Percentiles rank a stretch among this genome's conserved stretches.
phyloP scores from a whole-genome alignment of 2,329 filamentous ascomycete species.

The Ophiocordyceps camponoti-saundersi region DNA sequence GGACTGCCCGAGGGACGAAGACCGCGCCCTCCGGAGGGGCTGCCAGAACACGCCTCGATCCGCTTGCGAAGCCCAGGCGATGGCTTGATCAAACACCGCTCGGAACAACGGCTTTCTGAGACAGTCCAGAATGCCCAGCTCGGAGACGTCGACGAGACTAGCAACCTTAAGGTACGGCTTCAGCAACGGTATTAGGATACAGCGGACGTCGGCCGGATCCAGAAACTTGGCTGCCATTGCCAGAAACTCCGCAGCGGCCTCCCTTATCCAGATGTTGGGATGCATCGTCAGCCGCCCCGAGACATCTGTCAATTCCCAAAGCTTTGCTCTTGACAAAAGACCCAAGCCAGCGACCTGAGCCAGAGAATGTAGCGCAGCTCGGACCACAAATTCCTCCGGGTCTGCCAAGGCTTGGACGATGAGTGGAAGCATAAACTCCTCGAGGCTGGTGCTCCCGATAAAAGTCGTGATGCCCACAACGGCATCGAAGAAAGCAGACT shows the following conservation, averaged over 20 bases:
- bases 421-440: constrained; percentile 87
- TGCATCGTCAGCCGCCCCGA: constrained; percentile 79
- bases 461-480: constrained; percentile 87
- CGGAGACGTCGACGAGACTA: constrained; percentile 48
- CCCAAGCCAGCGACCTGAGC: constrained; percentile 79
- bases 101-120: constrained; percentile 70
- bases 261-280: constrained; percentile 87
- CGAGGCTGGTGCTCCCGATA: constrained; percentile 72
- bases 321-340: constrained; percentile 66
- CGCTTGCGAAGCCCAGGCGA: constrained; percentile 69
- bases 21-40: constrained; percentile 48
- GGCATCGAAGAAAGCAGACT: constrained; percentile 91
- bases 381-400: constrained; percentile 83
- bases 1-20: constrained; percentile 45
- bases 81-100: constrained; percentile 66
- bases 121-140: constrained; percentile 60
- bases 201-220: constrained; percentile 64
- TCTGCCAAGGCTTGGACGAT: constrained; percentile 94
- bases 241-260: constrained; percentile 73
- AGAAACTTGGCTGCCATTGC: constrained; percentile 60
- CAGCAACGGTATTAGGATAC: constrained; percentile 66
- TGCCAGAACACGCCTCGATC: constrained; percentile 84
- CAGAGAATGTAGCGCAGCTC: constrained; percentile 74
- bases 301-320: constrained; percentile 76
- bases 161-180: constrained; percentile 65